Conservation (phyloP, 1,139 yeast species). For the Sugiyamaella xylanicola region DNA sequence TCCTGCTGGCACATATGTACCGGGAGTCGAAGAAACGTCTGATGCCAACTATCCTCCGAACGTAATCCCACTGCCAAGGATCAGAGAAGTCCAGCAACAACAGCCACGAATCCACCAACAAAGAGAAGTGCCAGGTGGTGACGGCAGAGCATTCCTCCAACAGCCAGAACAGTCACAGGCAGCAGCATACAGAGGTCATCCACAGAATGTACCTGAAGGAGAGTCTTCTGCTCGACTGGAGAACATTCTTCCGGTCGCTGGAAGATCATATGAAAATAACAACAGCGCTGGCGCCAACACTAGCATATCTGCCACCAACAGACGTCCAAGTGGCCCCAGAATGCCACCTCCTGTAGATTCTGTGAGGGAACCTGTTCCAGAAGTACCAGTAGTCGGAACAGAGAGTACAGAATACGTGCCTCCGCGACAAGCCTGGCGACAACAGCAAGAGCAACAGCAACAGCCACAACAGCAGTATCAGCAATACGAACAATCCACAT, state of each 20-base stretch:
- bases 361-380: not conserved
- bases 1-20: slow-evolving; percentile 41
- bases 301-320: slow-evolving; percentile 7
- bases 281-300: not conserved
- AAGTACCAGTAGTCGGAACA: not conserved
- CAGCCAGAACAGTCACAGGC: slow-evolving; percentile 12
- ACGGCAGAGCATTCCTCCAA: not conserved
- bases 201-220: not conserved
- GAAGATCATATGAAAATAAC: not conserved
- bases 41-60: slow-evolving; percentile 40
- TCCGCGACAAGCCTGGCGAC: slow-evolving; percentile 19
- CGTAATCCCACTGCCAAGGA: slow-evolving; percentile 37
- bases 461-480: slow-evolving; percentile 16
- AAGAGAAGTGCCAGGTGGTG: not conserved
- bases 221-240: not conserved
- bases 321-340: slow-evolving; percentile 29
- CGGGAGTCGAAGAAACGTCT: slow-evolving; percentile 38
- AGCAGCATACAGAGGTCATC: slow-evolving; percentile 7
- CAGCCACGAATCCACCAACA: slow-evolving; percentile 24
- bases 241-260: not conserved
- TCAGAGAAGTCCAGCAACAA: slow-evolving; percentile 24
- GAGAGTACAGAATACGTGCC: slow-evolving; percentile 12
- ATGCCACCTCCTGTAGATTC: slow-evolving; percentile 16
- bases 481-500: no score
- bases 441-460: slow-evolving; percentile 19